Evolutionary conservation across 768 basidiomycete genomes (phyloP), one percentile per base, ranked within the genome.

Genomic region (Calocera viscosa): DNA sequence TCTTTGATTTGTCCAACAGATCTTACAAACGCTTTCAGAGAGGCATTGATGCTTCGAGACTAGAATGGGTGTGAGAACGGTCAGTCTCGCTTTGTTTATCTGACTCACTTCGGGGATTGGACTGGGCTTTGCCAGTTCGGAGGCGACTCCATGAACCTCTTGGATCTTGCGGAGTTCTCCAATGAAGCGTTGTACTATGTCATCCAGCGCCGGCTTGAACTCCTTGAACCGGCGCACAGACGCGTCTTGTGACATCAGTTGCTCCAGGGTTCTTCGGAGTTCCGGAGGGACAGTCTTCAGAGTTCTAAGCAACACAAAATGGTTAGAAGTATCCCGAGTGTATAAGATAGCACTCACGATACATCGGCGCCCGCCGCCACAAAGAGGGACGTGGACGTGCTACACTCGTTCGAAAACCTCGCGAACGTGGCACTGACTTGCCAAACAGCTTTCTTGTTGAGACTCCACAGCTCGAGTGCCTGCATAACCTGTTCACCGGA

Each of bases 391-490:
- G 30, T 16, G 14, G 53, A 60, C 11, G 53, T 26, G 30, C 30
- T 60, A 19, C 53, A 60, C 22, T 60, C 53, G 53, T 60, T 60
- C 30, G 53, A 14, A 19, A 60, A 60, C 53, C 53, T 14, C 26
- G 53, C 53, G 53, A 60, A 60, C 11, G 53, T 60, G 2, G 53
- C 53, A 26, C 53, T 60, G 5, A 60, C 53, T 60, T 60, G 53
- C 53, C 53, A 60, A 22, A 60, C 53, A 16, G 53, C 53, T 60
- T 60, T 60, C 53, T 32, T 60, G 26, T 60, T 26, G 30, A 60
- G 14, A 30, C 30, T 60, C 53, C 53, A 60, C 30, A 60, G 14
- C 19, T 26, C 53, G 26, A 60, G 30, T 5, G 22, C 53, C 53
- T 60, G 53, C 53, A 60, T 60, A 10, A 60, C 14, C 26, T 60